Base-by-base conservation (phyloP, 306 rosid genomes). In the Dicorynia guianensis region DNA sequence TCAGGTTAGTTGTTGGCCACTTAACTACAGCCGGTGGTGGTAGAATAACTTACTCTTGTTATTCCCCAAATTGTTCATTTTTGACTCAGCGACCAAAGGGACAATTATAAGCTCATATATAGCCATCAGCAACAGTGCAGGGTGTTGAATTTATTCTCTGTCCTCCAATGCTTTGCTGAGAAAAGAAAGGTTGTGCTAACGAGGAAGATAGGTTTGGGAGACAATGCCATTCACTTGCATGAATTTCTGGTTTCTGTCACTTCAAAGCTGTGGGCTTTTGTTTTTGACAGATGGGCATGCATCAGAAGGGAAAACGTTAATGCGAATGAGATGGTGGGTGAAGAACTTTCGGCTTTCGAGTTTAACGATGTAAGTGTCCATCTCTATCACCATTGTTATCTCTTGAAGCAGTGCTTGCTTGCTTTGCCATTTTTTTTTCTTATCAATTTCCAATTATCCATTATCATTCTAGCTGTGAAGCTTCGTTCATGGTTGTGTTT, bases 1-100 rank as follows among this genome's bases (percentile, higher is more conserved):
- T 87, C 80, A 80, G 80, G 90, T 82, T 65, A 81, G 97, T 79
- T 89, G 97, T 89, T 92, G 84, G 93, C 93, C 97, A 92, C 97
- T 91, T 83, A 68, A 71, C 58, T 78, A 76, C 59, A 86, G 71
- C 57, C 19, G 79, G 70, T 55, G 77, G 85, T 70, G 78, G 61
- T 75, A 80, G 72, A 68, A 67, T 56, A 74, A 60, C 53, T 74
- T 60, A 50, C 18, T 54, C 71, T 60, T 72, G 55, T 79, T 76
- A 72, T 75, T 83, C 72, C 80, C 81, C 81, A 66, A 58, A 70
- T 69, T 62, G 62, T 76, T 68, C 10, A 60, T 84, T 81, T 84
- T 58, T 71, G 76, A 78, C 62, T 36, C 61, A 56, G 69, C 72
- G 63, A 30, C 63, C 70, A 61, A 72, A 72, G 55, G 55, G 48